A percentile compares a stretch with the other conserved stretches of the same genome.
phyloP scores from a whole-genome alignment of 768 basidiomycete species.

The Suillus placidus region DNA sequence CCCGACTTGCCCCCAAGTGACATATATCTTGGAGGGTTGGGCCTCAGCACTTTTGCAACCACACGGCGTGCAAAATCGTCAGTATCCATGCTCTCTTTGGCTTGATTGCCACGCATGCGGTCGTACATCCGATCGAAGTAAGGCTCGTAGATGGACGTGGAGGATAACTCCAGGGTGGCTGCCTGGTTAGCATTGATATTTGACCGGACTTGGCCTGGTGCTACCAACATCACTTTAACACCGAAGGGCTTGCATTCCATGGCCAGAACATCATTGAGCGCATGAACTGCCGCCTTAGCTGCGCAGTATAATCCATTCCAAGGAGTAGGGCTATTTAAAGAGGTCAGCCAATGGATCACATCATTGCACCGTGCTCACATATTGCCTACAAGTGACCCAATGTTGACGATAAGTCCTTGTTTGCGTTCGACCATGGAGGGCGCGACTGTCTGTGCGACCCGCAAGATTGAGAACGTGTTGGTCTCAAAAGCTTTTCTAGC shows the following conservation, averaged over 20 bases:
- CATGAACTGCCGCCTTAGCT: conserved; percentile 58
- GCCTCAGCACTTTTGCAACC: conserved; percentile 49
- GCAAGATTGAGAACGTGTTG: conserved; percentile 63
- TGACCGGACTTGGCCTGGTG: conserved; percentile 66
- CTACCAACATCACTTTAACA: conserved; percentile 69
- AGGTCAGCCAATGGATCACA: conserved; percentile 9
- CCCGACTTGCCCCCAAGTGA: conserved; percentile 48
- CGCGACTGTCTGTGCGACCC: conserved; percentile 61
- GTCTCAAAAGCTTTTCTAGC: conserved; percentile 61
- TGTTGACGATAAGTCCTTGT: conserved; percentile 69
- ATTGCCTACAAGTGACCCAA: conserved; percentile 69
- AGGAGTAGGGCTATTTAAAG: conserved; percentile 55
- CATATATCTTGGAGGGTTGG: conserved; percentile 53
- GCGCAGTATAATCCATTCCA: conserved; percentile 67
- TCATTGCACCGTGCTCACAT: conserved; percentile 43
- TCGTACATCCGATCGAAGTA: conserved; percentile 55
- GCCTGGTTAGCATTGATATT: conserved; percentile 62
- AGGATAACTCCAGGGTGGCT: conserved; percentile 45
- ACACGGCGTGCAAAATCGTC: conserved; percentile 54
- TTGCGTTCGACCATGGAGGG: conserved; percentile 72
- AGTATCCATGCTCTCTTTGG: conserved; percentile 47
- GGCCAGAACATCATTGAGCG: conserved; percentile 62
- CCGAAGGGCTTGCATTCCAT: conserved; percentile 79
- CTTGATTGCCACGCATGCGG: conserved; percentile 59
- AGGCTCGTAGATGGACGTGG: conserved; percentile 55